Percentiles rank a stretch among this genome's conserved stretches.
Evolutionary conservation across 805 yeast species (phyloP).

Genomic region (Grigorovia transvaalensis): DNA sequence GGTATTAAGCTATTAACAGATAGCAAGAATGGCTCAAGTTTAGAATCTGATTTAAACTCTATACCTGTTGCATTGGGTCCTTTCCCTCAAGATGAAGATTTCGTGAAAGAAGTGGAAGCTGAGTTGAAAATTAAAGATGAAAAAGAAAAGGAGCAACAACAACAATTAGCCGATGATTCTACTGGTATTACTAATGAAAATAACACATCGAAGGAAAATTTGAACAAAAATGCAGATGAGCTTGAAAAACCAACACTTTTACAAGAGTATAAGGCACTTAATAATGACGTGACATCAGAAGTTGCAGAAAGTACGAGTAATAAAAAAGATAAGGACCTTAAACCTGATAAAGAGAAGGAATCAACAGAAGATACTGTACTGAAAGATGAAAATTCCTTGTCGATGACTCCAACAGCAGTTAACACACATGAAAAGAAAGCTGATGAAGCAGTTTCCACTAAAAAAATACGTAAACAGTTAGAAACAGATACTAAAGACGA

Average conservation of each 20-base stretch:
- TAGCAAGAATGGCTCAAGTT: constrained; percentile 22
- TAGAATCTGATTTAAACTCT: constrained; percentile 21
- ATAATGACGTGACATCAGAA: constrained; percentile 31
- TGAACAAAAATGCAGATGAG: constrained; percentile 17
- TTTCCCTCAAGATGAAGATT: constrained; percentile 79
- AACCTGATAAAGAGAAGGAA: constrained; percentile 1
- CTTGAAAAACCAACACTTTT: constrained; percentile 33
- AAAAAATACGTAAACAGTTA: not conserved
- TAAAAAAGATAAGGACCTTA: constrained; percentile 6
- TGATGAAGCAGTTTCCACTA: constrained; percentile 4
- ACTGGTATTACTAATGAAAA: not conserved
- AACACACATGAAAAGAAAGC: constrained; percentile 9
- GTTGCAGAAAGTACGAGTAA: constrained; percentile 4
- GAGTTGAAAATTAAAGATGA: constrained; percentile 76
- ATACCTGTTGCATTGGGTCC: constrained; percentile 66
- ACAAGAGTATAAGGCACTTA: constrained; percentile 55
- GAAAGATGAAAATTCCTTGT: constrained; percentile 5
- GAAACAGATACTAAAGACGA: constrained; percentile 23
- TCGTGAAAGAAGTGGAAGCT: constrained; percentile 71
- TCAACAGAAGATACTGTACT: constrained; percentile 6
- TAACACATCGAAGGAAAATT: not conserved
- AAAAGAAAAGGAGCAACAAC: constrained; percentile 34
- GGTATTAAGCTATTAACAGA: constrained; percentile 21
- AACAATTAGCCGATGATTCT: not conserved
- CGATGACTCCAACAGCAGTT: constrained; percentile 14